Evolutionary conservation across 441 rosid genomes (phyloP), one percentile per base, ranked within the genome.

Genomic region (Euphorbia schlechtendalii): DNA sequence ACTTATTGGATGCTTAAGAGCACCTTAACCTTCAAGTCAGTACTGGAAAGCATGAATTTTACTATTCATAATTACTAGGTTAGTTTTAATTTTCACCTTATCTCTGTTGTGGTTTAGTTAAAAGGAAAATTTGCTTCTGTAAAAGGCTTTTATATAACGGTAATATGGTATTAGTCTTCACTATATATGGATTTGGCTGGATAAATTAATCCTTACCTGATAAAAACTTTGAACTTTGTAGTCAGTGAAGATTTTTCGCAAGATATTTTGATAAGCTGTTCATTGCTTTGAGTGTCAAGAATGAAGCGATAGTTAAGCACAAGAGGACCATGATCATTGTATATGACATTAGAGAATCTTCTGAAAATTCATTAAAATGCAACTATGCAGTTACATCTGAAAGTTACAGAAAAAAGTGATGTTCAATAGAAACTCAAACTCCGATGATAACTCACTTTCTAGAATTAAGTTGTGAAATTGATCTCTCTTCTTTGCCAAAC

Each of bases 401-500:
- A 45, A 43, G 21, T 43, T 25, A 5, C 14, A 12, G 8, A n/a
- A 9, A 6, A 13, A 28, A 63, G 36, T 32, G 46, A 34, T 22
- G 27, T 64, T 34, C n/a, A 10, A 20, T 53, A 45, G 28, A 30
- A 46, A 25, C 34, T 7, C n/a, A n/a, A n/a, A n/a, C n/a, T n/a
- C n/a, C n/a, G 3, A 6, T 6, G 6, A 6, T 32, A 32, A 6
- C 6, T 32, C 34, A 32, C 34, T 32, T 32, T 32, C 20, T 20
- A 40, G 8, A 18, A 51, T 32, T 14, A 49, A 18, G 28, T 36
- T 0, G 27, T 68, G 5, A 66, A 66, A 61, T 63, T 60, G 45
- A 65, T 51, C 62, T 21, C 11, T 68, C 36, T 75, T 74, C 25
- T 41, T 75, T 32, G 52, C 55, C 53, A 64, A 55, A 64, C 65